phyloP scores from a whole-genome alignment of 805 yeast genomes.

The Metschnikowia continentalis region DNA sequence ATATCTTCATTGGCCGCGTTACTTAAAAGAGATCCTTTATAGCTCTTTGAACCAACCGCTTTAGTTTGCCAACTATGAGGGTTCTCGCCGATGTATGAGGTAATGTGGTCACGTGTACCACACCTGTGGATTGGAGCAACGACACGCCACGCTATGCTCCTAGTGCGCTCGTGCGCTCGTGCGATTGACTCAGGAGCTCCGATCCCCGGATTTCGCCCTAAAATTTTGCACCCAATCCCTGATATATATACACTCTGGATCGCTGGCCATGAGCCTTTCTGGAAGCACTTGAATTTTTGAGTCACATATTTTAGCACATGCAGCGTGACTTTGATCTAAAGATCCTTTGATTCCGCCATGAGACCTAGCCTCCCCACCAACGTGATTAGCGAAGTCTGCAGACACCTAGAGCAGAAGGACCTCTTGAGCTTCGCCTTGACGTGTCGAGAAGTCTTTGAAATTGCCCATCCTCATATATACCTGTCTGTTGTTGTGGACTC shows the following conservation, averaged over 20 bases:
- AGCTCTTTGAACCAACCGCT: background rate
- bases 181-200: constrained; percentile 9
- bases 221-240: constrained; percentile 17
- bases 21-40: background rate
- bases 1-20: background rate
- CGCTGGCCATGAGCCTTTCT: background rate
- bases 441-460: constrained; percentile 3
- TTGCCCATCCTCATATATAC: constrained; percentile 9
- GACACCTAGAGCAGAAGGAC: constrained; percentile 12
- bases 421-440: constrained; percentile 12
- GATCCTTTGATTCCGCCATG: background rate
- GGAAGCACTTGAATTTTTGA: background rate
- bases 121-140: background rate
- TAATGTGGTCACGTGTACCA: background rate
- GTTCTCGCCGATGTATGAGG: background rate
- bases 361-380: constrained; percentile 10
- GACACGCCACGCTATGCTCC: background rate
- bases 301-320: background rate
- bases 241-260: background rate
- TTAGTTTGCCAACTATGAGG: background rate
- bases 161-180: background rate
- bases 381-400: constrained; percentile 5
- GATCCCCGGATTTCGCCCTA: constrained; percentile 17
- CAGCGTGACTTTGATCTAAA: background rate
- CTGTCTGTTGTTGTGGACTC: constrained; percentile 13